Base-by-base conservation (phyloP, 1,284 basidiomycete genomes). In the Puccinia hordei region DNA sequence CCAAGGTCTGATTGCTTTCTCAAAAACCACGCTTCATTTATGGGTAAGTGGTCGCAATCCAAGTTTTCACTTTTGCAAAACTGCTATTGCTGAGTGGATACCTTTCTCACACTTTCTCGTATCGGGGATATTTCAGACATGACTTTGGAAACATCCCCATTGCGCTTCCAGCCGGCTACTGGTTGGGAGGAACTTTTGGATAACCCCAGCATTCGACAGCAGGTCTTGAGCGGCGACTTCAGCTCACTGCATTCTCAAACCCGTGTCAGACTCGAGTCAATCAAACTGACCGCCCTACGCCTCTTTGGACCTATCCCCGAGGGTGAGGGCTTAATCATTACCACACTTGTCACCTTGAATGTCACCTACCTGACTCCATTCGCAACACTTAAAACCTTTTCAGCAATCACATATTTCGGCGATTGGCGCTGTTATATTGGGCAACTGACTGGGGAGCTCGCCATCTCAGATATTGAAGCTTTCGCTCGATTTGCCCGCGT, bases 381-480 rank as follows among this genome's bases (percentile, higher is more conserved):
- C 44, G n/a, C 33, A 59, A 30, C n/a, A 12, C 49, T 1, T 35
- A 33, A 10, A 55, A 73, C 49, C 41, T 19, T 44, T 17, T 19
- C 55, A 73, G 72, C 72, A 30, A 59, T 59, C 55, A 73, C 72
- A 38, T 73, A 73, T 44, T 55, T 73, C n/a, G 53, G 72, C 15
- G 72, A 73, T 73, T 73, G 72, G 72, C 72, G 72, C 38, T 59
- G 51, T 46, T 38, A 30, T 38, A 51, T 73, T 55, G 72, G 72
- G 4, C 49, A 73, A 59, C 53, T 73, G n/a, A 73, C 72, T 41
- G 72, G 72, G 33, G 53, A 73, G 55, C 17, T 73, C 53, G 72
- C 53, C 17, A 59, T 59, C 53, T 33, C 51, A n/a, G 72, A 73
- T 73, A n/a, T 73, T 55, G 55, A 59, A 15, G 72, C 72, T 41